Conservation (phyloP, 768 basidiomycete species). For the Lanmaoa pseudosensibilis region DNA sequence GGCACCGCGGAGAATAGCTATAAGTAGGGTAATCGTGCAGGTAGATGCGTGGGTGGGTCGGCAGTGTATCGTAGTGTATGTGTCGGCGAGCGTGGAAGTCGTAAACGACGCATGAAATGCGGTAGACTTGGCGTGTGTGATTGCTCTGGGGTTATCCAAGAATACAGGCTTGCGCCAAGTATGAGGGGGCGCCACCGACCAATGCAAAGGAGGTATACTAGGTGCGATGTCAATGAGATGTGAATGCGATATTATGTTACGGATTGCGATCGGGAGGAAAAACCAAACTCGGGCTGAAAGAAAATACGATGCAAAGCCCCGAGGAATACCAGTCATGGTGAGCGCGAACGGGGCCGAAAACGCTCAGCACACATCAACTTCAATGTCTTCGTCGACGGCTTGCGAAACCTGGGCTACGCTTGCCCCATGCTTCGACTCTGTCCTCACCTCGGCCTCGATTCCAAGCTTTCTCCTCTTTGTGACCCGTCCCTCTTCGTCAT, state of each 20-base stretch:
- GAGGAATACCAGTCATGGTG: neutral
- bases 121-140: neutral
- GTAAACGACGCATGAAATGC: constrained; percentile 1
- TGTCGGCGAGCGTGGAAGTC: constrained; percentile 7
- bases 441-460: constrained; percentile 1
- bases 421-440: neutral
- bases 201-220: constrained; percentile 22
- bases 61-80: constrained; percentile 4
- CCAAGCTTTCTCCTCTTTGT: constrained; percentile 52
- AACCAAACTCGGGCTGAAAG: constrained; percentile 1
- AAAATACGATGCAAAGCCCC: constrained; percentile 1
- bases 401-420: constrained; percentile 7
- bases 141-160: constrained; percentile 21
- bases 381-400: constrained; percentile 29
- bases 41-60: constrained; percentile 5
- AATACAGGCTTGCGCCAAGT: constrained; percentile 11
- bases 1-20: constrained; percentile 17
- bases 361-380: constrained; percentile 29
- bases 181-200: constrained; percentile 1
- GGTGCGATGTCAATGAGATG: constrained; percentile 17
- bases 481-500: constrained; percentile 49
- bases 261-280: constrained; percentile 2
- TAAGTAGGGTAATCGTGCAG: constrained; percentile 23
- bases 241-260: constrained; percentile 15
- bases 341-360: neutral